Evolutionary conservation across 257 asterid genomes (phyloP), one percentile per base, ranked within the genome.

Genomic region (Penstemon davidsonii): DNA sequence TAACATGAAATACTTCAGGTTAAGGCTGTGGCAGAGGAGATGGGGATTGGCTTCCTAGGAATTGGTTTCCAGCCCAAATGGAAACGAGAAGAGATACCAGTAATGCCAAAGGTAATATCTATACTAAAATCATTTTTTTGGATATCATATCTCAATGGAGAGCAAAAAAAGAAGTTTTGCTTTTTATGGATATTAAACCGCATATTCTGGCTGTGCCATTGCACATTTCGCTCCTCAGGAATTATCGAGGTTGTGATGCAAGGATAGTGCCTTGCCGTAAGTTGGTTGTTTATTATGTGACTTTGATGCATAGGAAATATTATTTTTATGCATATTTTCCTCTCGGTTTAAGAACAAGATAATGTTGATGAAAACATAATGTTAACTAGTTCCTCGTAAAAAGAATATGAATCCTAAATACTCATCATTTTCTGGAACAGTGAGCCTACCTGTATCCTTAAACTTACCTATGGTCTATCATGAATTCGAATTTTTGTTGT

Each of bases 21-120:
- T 60, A 93, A 90, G 80, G 96, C 99, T 77, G 96, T 93, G 75
- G 87, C 97, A 0, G 97, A 91, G 77, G 99, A 93, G 89, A 88
- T 93, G 96, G 96, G 96, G 55, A 90, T 91, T 62, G 97, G 97
- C 55, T 93, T 93, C 71, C 69, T 93, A 57, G 99, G 97, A 67
- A 84, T 84, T 68, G 99, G 99, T 56, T 93, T 90, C 84, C 97
- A 87, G 73, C 99, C 99, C 60, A 88, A 90, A 78, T 90, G 96
- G 97, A 83, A 76, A 71, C 79, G 91, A 57, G 91, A 88, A 81
- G 97, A 87, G 37, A 93, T 93, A 78, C 99, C 99, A 33, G 60
- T 93, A 70, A 93, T 93, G 99, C 99, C 99, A n/a, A 93, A 93
- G 97, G 97, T 93, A 85, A 68, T 49, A 11, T 71, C 51, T 47